Evolutionary conservation across 2,329 filamentous ascomycete species (phyloP).

Genomic region (Fusarium fracticaudum): DNA sequence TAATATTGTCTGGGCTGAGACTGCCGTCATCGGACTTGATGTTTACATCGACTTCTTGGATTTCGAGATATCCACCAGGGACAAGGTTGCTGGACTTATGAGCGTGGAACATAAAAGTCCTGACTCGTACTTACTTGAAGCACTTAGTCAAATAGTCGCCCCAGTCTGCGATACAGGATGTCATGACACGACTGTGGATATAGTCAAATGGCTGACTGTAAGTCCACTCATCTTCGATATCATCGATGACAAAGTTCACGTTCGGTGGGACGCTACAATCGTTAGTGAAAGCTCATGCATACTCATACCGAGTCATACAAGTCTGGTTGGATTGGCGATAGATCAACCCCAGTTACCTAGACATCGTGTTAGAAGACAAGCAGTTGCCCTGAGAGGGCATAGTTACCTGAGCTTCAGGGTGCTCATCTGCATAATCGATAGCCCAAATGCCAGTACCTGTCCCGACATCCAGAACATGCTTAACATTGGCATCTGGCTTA

Average conservation of each 20-base stretch:
- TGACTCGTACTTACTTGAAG: neutral
- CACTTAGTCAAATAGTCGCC: slow-evolving; percentile 3
- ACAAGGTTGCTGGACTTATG: slow-evolving; percentile 22
- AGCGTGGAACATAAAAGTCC: rapidly evolving
- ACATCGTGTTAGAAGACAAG: too few relatives aligned
- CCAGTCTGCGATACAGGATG: slow-evolving; percentile 16
- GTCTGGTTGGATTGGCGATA: slow-evolving; percentile 27
- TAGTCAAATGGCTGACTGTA: slow-evolving; percentile 24
- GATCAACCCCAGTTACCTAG: slow-evolving; percentile 20
- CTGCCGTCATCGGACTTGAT: slow-evolving; percentile 31
- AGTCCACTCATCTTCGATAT: slow-evolving; percentile 30
- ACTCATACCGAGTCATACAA: neutral
- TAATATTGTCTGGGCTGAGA: slow-evolving; percentile 20
- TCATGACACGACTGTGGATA: slow-evolving; percentile 33
- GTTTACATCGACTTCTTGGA: slow-evolving; percentile 27
- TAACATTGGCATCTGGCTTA: slow-evolving; percentile 6
- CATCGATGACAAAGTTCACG: slow-evolving; percentile 20
- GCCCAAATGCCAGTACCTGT: slow-evolving; percentile 38
- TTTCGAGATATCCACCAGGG: slow-evolving; percentile 30
- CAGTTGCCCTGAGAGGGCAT: neutral
- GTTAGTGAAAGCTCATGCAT: neutral
- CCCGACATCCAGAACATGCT: slow-evolving; percentile 29
- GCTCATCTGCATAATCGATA: slow-evolving; percentile 29
- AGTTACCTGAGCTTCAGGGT: slow-evolving; percentile 15
- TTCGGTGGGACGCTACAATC: slow-evolving; percentile 14